Base-by-base conservation (phyloP, 2,329 filamentous ascomycete genomes). In the Pseudocercospora fijiensis region DNA sequence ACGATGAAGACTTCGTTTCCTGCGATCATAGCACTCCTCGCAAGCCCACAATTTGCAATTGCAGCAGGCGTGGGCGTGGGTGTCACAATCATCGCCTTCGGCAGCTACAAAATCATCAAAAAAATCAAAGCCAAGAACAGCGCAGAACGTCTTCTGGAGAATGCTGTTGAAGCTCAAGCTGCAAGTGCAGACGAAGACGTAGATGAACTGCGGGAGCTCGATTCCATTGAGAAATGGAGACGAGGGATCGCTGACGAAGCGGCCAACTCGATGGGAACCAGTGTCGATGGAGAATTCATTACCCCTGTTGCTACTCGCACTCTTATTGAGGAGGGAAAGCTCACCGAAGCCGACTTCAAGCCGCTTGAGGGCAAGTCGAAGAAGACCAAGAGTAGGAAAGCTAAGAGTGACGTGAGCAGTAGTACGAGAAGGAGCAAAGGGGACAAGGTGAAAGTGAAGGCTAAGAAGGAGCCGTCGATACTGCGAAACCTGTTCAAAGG, bases 31-130 rank as follows among this genome's bases (percentile, higher is more conserved):
- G 90, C 89, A 0, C 84, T 99, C 22, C 85, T 99, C 3, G 88
- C 91, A 0, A 93, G 90, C 62, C 95, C 95, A 0, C 92, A 99
- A 74, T 99, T 99, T 75, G 85, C 97, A 67, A 96, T 99, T 71
- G 92, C 92, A 3, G 92, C 91, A 0, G 91, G 93, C 49, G 87
- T 96, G 13, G 91, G 90, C 0, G 88, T 96, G 0, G 95, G 95
- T 13, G 88, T 96, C n/a, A 98, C 95, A 0, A 88, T 98, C 8
- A 91, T 99, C 72, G 93, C 95, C 76, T 91, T 99, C 65, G 95
- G 95, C 60, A 94, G 95, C 4, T 98, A 92, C 85, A 98, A 96
- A 80, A 97, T 99, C 76, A 88, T 99, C 78, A 96, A 97, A 83
- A 89, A 88, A 71, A 91, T 98, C 69, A 81, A 82, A 72, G 80